Conservation (phyloP, 192 early-diverging fungal species). For the Linderina pennispora region DNA sequence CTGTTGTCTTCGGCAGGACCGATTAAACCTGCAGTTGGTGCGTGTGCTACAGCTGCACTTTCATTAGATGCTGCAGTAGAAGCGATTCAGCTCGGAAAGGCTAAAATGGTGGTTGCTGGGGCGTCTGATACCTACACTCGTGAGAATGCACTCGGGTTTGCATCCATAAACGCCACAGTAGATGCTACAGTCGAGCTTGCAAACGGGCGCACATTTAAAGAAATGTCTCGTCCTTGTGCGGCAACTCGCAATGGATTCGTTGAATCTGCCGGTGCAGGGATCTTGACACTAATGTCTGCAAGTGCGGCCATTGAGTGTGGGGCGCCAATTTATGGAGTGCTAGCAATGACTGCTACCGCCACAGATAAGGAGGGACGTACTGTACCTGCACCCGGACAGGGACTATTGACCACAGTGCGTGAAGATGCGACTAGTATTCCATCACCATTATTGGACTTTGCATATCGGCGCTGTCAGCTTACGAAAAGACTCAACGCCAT, state of each 20-base stretch:
- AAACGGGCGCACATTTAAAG: conserved; percentile 74
- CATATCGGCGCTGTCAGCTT: conserved; percentile 80
- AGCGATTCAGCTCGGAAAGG: conserved; percentile 84
- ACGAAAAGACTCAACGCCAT: conserved; percentile 23
- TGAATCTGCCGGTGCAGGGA: conserved; percentile 88
- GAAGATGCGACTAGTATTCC: conserved; percentile 48
- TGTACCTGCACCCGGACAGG: conserved; percentile 93
- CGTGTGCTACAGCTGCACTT: conserved; percentile 87
- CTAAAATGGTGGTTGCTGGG: conserved; percentile 86
- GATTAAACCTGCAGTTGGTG: conserved; percentile 71
- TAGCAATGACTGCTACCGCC: conserved; percentile 82
- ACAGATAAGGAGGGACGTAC: conserved; percentile 95
- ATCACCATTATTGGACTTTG: conserved; percentile 72
- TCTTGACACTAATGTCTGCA: conserved; percentile 85
- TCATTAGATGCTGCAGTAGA: conserved; percentile 90
- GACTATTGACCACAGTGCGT: conserved; percentile 86
- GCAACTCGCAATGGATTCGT: conserved; percentile 89
- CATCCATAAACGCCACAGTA: conserved; percentile 94
- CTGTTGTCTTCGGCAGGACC: conserved; percentile 88
- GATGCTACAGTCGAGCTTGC: conserved; percentile 73
- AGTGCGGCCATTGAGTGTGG: conserved; percentile 84
- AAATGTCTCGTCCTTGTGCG: conserved; percentile 92
- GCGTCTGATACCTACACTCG: conserved; percentile 86
- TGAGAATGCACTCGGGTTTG: conserved; percentile 89
- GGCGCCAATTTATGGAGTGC: conserved; percentile 82